Base-by-base conservation (phyloP, 768 basidiomycete genomes). In the Amanita rubescens region DNA sequence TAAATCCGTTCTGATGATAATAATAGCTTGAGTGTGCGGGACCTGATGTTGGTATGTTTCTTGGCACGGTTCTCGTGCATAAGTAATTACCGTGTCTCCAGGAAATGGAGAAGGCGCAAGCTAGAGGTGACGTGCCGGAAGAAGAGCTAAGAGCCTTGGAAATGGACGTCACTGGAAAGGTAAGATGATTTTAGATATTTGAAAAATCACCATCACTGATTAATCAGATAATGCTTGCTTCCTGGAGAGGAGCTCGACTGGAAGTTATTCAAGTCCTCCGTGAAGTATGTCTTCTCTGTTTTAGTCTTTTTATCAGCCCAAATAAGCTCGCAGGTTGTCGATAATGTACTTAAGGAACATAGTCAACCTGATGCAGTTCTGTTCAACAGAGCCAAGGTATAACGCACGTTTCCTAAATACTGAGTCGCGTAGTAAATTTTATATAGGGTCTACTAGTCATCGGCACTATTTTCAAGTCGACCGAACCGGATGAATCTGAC, bases 241-340 rank as follows among this genome's bases (percentile, higher is more conserved):
- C 95, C 22, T 99, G 96, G 96, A 84, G 94, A 54, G 96, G 95
- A 12, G 95, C 94, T 3, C 83, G 94, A 49, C 82, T 97, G 64
- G 96, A 99, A 71, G 93, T 98, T 38, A 80, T 88, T 19, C 88
- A 92, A 61, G 92, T 97, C 12, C 75, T 95, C 45, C 80, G 92
- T 48, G 85, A 90, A 75, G 68, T 73, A 54, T 15, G 63, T 44
- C 37, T 19, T 20, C 30, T 24, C 30, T n/a, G 37, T 30, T 15
- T 48, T 12, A 9, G 44, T 17, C 56, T 41, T 25, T 50, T 49
- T 43, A 37, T 37, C 24, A 10, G 35, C 35, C 27, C 48, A 55
- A 53, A 47, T 33, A 51, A 37, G 35, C 51, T 59, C 10, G 61
- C 62, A 85, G 76, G 90, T 90, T 24, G 80, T 89, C 42, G 93